Evolutionary conservation across 2,329 filamentous ascomycete species (phyloP).

Genomic region (Aspergillus felis): DNA sequence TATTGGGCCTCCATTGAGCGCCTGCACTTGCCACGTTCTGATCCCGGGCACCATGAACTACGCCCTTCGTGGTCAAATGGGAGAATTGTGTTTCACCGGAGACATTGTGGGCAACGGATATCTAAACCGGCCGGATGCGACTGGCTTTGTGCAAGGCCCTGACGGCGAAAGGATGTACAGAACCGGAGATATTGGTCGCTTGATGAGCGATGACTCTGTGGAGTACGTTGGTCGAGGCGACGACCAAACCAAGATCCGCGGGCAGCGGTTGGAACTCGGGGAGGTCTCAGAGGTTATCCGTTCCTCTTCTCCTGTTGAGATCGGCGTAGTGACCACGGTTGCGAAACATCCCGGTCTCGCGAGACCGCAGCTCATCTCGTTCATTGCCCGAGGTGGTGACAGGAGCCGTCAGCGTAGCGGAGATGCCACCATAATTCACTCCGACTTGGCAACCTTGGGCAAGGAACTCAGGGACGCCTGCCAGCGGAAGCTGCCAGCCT

Average conservation of each 20-base stretch:
- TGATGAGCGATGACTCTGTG: constrained; percentile 71
- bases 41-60: constrained; percentile 22
- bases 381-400: constrained; percentile 18
- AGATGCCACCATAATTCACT: constrained; percentile 14
- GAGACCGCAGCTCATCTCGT: constrained; percentile 27
- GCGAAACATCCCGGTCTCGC: constrained; percentile 25
- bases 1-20: constrained; percentile 26
- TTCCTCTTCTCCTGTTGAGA: constrained; percentile 12
- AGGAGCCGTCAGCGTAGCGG: constrained; percentile 8
- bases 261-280: constrained; percentile 73
- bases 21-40: constrained; percentile 25
- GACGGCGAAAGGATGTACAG: constrained; percentile 59
- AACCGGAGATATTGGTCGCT: constrained; percentile 74
- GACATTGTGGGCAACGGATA: constrained; percentile 27
- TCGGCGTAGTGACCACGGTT: constrained; percentile 28
- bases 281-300: constrained; percentile 56
- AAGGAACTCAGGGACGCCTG: constrained; percentile 24
- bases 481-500: constrained; percentile 21
- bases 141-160: constrained; percentile 16
- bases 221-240: constrained; percentile 71
- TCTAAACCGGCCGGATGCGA: constrained; percentile 25
- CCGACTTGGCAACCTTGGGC: constrained; percentile 16
- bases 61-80: constrained; percentile 23
- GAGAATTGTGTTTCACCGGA: constrained; percentile 28
- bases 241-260: constrained; percentile 78